These are phyloP conservation scores for Quaeritorhiza haematococci DNA, from an alignment of 371 early-diverging fungal species.

Conservation along the genomic window DNA sequence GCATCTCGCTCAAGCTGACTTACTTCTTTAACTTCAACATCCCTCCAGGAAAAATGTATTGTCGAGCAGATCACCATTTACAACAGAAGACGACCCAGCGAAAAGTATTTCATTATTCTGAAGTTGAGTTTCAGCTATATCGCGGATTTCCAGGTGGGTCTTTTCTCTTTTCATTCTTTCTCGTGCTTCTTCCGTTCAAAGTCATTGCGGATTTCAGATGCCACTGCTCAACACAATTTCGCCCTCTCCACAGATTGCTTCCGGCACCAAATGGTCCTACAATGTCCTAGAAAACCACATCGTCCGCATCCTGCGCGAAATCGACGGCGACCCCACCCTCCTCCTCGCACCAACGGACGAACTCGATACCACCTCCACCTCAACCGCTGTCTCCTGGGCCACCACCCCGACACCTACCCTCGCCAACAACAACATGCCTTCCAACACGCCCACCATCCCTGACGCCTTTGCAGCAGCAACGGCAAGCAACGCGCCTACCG, in stretches of 20 bases:
- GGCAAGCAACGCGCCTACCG: too few relatives aligned
- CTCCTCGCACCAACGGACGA: neutral
- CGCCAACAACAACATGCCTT: too few relatives aligned
- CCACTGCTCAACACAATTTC: neutral
- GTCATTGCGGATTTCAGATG: neutral
- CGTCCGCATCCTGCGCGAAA: conserved; percentile 49
- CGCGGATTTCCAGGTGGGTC: conserved; percentile 50
- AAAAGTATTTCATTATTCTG: conserved; percentile 54
- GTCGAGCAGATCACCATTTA: conserved; percentile 63
- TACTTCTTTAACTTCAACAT: too few relatives aligned
- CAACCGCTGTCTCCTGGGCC: too few relatives aligned
- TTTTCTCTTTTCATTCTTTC: neutral
- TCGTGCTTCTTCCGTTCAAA: neutral
- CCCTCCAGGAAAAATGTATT: conserved; percentile 59
- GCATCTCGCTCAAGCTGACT: too few relatives aligned
- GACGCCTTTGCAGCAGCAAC: too few relatives aligned
- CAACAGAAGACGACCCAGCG: conserved; percentile 55
- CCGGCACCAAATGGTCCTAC: conserved; percentile 53
- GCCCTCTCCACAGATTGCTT: conserved; percentile 34
- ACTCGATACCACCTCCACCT: neutral
- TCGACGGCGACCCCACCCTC: conserved; percentile 27
- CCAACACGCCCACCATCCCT: too few relatives aligned
- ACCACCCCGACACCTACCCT: too few relatives aligned
- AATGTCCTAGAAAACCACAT: conserved; percentile 54
- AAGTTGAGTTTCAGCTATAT: conserved; percentile 60